Evolutionary conservation across 2,329 filamentous ascomycete genomes (phyloP), one percentile per base, ranked within the genome.

Genomic region (Fusarium praegraminearum): DNA sequence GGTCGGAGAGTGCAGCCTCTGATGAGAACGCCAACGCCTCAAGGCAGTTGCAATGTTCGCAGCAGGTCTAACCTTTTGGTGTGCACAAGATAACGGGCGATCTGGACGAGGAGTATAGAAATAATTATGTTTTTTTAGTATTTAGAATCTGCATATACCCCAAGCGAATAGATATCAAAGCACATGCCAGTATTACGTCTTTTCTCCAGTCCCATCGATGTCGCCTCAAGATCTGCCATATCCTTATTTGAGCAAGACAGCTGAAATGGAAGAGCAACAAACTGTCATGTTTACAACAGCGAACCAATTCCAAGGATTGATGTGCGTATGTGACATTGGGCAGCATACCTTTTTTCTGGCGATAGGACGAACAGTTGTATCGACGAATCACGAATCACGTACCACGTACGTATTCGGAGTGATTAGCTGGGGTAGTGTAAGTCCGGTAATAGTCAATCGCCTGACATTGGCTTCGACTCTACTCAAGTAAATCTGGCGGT

Each of bases 401-500:
- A 51, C 28, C 18, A 35, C 38, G 36, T 41, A 43, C 26, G 38
- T 49, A 50, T 63, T 54, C 13, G 43, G 32, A 47, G 45, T 58
- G 53, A 70, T 68, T 64, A 57, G 62, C 53, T 63, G 46, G 49
- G 30, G 62, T 62, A 62, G 22, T 67, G 16, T 50, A 67, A 60
- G 58, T 46, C 49, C 43, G 50, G 53, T 32, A 52, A 32, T 62
- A 73, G 32, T 62, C 50, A 73, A 73, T 74, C 65, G 70, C 70
- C 70, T 74, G 72, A 70, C 56, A 11, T 32, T 59, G 28, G 28
- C 18, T 32, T 63, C 18, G 33, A 28, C 24, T 52, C 18, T 51
- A 30, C 33, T 57, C 35, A 20, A 41, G 35, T 51, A 41, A 64
- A 58, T 38, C 41, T 35, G 45, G 28, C 53, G 22, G 57, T 57